These are phyloP conservation scores for Cystobasidium pallidum DNA, from an alignment of 1,284 basidiomycete species.

Conservation along the genomic window DNA sequence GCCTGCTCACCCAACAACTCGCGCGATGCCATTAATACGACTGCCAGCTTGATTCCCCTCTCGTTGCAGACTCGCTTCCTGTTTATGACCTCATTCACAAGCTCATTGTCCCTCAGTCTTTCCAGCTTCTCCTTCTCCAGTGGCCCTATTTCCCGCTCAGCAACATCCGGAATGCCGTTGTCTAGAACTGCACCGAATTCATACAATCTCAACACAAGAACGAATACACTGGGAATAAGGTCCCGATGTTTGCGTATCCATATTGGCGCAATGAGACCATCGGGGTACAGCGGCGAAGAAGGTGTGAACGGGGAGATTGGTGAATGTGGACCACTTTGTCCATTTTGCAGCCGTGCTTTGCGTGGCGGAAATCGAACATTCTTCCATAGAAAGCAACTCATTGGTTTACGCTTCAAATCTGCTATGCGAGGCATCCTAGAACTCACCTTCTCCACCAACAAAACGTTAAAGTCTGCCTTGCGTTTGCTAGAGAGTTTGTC, in stretches of 20 bases:
- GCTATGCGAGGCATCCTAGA: not conserved
- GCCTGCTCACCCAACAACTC: conserved; percentile 70
- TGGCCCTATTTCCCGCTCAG: conserved; percentile 20
- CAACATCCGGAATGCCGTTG: conserved; percentile 46
- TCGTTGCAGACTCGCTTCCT: conserved; percentile 78
- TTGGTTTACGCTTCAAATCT: no score
- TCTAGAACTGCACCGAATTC: conserved; percentile 61
- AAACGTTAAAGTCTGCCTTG: conserved; percentile 69
- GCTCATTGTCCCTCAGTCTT: conserved; percentile 69
- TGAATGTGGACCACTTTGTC: conserved; percentile 64
- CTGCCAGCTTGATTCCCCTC: conserved; percentile 87
- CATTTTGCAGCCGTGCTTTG: conserved; percentile 65
- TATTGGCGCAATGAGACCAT: conserved; percentile 92
- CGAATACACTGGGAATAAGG: conserved; percentile 86
- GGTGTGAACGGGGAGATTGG: conserved; percentile 87
- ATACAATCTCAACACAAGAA: conserved; percentile 80
- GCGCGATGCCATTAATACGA: conserved; percentile 87
- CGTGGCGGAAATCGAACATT: conserved; percentile 81
- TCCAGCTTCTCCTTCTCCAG: conserved; percentile 68
- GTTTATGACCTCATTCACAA: conserved; percentile 75
- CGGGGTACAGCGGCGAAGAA: conserved; percentile 84
- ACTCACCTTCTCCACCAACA: conserved; percentile 74
- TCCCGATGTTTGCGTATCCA: conserved; percentile 96
- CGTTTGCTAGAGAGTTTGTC: conserved; percentile 53
- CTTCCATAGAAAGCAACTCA: conserved; percentile 54